Evolutionary conservation across 345 rosid species (phyloP), one percentile per base, ranked within the genome.

Genomic region (Gossypium longicalyx): DNA sequence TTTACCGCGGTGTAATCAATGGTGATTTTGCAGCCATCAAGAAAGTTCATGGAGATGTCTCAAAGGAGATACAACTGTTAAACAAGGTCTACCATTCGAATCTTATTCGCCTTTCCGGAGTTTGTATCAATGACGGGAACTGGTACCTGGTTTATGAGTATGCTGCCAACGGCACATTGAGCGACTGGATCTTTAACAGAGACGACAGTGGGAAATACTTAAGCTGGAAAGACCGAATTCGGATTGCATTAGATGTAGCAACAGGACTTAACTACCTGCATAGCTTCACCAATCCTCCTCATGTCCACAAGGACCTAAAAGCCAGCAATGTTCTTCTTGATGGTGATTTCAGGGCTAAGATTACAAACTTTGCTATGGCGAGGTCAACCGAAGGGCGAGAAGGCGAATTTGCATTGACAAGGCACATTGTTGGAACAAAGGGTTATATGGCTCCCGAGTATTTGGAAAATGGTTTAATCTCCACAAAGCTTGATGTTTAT

Each of bases 401-500:
- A 16, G 93, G 88, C 25, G 84, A 85, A 48, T 86, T 87, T 49
- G 82, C 85, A 67, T 79, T 91, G 93, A 93, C 97, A 8, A 86
- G 82, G 66, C 98, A 91, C 77, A 89, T 93, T 41, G 87, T 91
- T 70, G 98, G 97, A 74, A 93, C 90, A 6, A 87, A 78, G 82
- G 97, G 97, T 22, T 90, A 90, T 74, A 85, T 93, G 88, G 91
- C 97, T 74, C 96, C 97, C 0, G 96, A 93, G 80, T 93, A 93
- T 77, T 51, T 93, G 81, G 93, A 91, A 80, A 86, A 87, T 57
- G 96, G 96, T 49, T 54, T 93, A 3, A 82, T 91, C 29, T 87
- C 94, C 17, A 81, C 93, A 62, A 93, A 89, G 82, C 83, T 91
- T n/a, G 96, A 93, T 74, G 89, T 91, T 54, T 93, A 86, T 74